These are phyloP conservation scores for Candida pseudoviswanathii DNA, from an alignment of 1,139 yeast genomes.

Conservation along the genomic window DNA sequence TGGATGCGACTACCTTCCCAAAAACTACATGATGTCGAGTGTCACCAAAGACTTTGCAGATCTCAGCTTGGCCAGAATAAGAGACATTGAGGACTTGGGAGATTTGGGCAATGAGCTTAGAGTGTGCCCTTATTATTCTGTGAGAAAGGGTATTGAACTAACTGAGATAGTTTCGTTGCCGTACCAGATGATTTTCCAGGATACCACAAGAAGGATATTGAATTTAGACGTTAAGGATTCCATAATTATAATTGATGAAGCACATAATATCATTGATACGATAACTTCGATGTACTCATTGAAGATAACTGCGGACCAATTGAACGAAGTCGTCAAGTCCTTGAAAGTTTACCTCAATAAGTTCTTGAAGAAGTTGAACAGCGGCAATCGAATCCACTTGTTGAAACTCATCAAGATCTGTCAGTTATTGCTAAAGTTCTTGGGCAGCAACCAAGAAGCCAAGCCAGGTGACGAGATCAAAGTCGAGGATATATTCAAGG, in stretches of 20 bases:
- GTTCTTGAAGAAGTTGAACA: slow-evolving; percentile 63
- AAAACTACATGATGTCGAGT: slow-evolving; percentile 31
- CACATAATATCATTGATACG: slow-evolving; percentile 84
- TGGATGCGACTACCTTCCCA: slow-evolving; percentile 56
- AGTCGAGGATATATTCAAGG: slow-evolving; percentile 54
- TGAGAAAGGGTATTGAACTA: slow-evolving; percentile 54
- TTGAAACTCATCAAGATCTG: slow-evolving; percentile 65
- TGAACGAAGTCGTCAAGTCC: slow-evolving; percentile 45
- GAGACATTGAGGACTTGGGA: slow-evolving; percentile 83
- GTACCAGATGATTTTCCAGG: slow-evolving; percentile 75
- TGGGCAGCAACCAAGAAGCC: slow-evolving; percentile 24
- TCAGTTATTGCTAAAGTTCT: slow-evolving; percentile 49
- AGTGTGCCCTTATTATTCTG: slow-evolving; percentile 83
- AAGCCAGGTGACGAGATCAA: slow-evolving; percentile 57
- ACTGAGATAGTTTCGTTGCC: slow-evolving; percentile 85
- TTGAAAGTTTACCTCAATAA: slow-evolving; percentile 58
- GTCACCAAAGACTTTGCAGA: slow-evolving; percentile 57
- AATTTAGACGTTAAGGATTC: slow-evolving; percentile 63
- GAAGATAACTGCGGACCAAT: slow-evolving; percentile 52
- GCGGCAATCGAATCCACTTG: slow-evolving; percentile 74
- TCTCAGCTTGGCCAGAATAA: slow-evolving; percentile 57
- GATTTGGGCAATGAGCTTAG: slow-evolving; percentile 56
- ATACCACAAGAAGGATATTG: slow-evolving; percentile 60
- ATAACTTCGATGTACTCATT: slow-evolving; percentile 72
- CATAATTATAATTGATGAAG: slow-evolving; percentile 85